Percentiles rank a stretch among this genome's conserved stretches.
phyloP scores from a whole-genome alignment of 2,329 filamentous ascomycete species.

The Colletotrichum costaricense region DNA sequence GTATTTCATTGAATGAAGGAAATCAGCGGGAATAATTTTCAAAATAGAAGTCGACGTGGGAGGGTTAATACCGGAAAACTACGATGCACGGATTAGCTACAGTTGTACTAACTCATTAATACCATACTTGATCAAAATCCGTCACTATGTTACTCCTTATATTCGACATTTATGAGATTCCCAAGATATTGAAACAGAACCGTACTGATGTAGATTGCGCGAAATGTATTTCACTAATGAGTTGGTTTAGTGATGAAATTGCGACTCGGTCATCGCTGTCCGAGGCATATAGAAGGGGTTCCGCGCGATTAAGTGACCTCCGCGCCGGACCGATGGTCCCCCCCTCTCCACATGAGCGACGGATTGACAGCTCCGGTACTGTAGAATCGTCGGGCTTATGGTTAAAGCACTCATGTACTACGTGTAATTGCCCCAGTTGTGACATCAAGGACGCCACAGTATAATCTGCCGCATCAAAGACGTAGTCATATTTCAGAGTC shows the following conservation, averaged over 20 bases:
- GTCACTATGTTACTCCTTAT: too few relatives aligned
- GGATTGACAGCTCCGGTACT: neutral
- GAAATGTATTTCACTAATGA: too few relatives aligned
- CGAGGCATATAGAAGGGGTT: neutral
- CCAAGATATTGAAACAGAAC: too few relatives aligned
- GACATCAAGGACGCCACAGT: neutral
- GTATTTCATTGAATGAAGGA: too few relatives aligned
- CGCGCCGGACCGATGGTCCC: too few relatives aligned
- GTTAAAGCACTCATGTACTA: neutral
- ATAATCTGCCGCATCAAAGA: neutral
- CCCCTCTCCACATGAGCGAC: neutral
- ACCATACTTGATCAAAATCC: too few relatives aligned
- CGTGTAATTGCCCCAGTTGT: neutral
- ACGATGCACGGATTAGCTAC: too few relatives aligned
- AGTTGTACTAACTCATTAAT: too few relatives aligned
- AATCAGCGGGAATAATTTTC: accelerated
- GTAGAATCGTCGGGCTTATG: neutral
- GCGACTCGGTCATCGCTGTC: neutral
- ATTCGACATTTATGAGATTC: too few relatives aligned
- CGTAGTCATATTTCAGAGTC: neutral
- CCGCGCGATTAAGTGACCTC: neutral
- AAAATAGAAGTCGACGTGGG: too few relatives aligned
- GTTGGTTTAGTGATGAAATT: neutral
- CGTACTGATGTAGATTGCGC: too few relatives aligned
- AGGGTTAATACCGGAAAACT: too few relatives aligned